Conservation (phyloP, 2,329 filamentous ascomycete species). For the Microcyclosporella mali region DNA sequence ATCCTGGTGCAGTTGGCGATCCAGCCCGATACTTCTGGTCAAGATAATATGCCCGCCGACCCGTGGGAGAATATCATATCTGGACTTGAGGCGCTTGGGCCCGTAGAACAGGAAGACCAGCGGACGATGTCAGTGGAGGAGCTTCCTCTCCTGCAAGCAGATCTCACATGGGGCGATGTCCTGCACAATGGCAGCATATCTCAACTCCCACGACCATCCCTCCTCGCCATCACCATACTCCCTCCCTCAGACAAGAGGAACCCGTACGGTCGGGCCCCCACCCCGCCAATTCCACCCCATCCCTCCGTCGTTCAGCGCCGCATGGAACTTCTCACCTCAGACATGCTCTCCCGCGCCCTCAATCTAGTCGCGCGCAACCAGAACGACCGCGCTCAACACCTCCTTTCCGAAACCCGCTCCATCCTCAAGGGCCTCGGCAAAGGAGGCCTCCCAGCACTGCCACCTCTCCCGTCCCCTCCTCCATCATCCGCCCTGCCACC, state of each 20-base stretch:
- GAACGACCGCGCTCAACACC: constrained; percentile 86
- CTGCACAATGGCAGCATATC: constrained; percentile 79
- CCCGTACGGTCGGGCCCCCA: constrained; percentile 37
- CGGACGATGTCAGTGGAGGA: constrained; percentile 84
- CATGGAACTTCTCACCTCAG: constrained; percentile 95
- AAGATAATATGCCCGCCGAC: constrained; percentile 84
- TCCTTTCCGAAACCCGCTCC: constrained; percentile 85
- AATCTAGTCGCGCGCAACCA: constrained; percentile 87
- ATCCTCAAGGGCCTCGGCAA: constrained; percentile 96
- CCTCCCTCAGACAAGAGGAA: constrained; percentile 47
- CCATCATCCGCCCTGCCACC: constrained; percentile 33
- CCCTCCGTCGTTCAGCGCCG: constrained; percentile 90
- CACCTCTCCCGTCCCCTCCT: constrained; percentile 55
- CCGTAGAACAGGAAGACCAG: constrained; percentile 78
- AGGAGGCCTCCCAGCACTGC: constrained; percentile 82
- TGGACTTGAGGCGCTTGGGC: constrained; percentile 83
- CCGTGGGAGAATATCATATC: constrained; percentile 97
- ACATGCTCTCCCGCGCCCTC: constrained; percentile 90
- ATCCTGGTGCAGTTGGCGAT: constrained; percentile 93
- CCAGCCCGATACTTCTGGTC: constrained; percentile 71
- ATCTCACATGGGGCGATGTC: constrained; percentile 89
- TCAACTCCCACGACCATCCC: constrained; percentile 79
- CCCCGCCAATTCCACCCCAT: constrained; percentile 87
- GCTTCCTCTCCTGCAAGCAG: constrained; percentile 88
- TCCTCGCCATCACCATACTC: constrained; percentile 93